Base-by-base conservation (phyloP, 768 basidiomycete genomes). In the Kwoniella botswanensis region DNA sequence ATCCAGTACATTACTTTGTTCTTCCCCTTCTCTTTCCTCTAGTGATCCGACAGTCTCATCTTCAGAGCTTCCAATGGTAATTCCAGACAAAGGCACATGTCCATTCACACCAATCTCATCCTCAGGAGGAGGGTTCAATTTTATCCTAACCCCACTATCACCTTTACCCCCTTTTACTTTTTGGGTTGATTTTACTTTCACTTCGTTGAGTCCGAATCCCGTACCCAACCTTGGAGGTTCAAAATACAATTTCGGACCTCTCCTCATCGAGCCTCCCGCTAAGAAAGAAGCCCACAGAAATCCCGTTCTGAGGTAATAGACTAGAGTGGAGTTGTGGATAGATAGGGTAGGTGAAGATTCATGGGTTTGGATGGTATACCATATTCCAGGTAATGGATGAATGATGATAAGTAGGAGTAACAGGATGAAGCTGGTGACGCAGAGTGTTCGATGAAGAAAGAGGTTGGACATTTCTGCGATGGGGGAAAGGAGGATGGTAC, bases 161-260 rank as follows among this genome's bases (percentile, higher is more conserved):
- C 57, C 43, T 10, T 43, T 35, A 17, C 21, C n/a, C 44, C 44
- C 44, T 46, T 46, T 12, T 17, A 12, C 2, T 17, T 46, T 17
- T 46, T 50, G 18, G 46, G 29, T 56, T 9, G 42, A 62, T 44
- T 11, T 22, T n/a, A 67, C 72, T 44, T 11, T 22, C 22, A 67
- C 72, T 9, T 69, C 70, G 26, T 71, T 71, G 41, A 80, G 29
- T 7, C 79, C 81, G 55, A 79, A 82, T 13, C 79, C 79, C 11
- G 75, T 77, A 4, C 71, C 61, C 52, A 76, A 10, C 21, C 73
- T 74, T 13, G 71, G 69, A 2, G 75, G 74, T 9, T 70, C 63
- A 64, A 68, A 78, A 17, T 71, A 76, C 54, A 78, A 22, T 60
- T 75, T 67, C 13, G 81, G 81, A 3, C 81, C 77, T 52, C 81